Evolutionary conservation across 345 rosid genomes (phyloP), one percentile per base, ranked within the genome.

Genomic region (Citrus inodora): DNA sequence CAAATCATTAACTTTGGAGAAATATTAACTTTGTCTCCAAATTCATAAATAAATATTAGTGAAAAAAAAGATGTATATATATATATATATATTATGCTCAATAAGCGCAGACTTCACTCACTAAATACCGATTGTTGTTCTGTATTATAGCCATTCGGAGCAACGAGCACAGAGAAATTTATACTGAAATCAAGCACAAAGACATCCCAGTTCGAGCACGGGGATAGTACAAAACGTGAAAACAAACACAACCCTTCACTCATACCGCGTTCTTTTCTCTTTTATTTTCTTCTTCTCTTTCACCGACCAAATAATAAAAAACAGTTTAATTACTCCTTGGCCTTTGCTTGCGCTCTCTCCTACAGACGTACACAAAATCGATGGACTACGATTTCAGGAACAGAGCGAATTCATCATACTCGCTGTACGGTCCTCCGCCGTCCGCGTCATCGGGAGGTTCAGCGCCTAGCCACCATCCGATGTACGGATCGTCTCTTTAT

Each of bases 321-420:
- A 13, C 14, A 46, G 10, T 13, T 46, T 46, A 46, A 46, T 11
- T 46, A 3, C 17, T 46, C 17, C 51, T 46, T 13, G 1, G 51
- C 51, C 1, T 16, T 11, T 46, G 17, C 4, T 13, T 13, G 17
- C 51, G 27, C 70, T 6, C n/a, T 37, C n/a, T 19, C 17, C 22
- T 38, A 16, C 19, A 6, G 11, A 5, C 32, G 1, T 5, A 63
- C 19, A 2, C 30, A 21, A 24, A 9, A 74, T 32, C 73, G 25
- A 90, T 88, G 91, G 87, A 83, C 77, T 85, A 88, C 85, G 92
- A 86, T 79, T 88, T 76, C 82, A 83, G 89, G 81, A 92, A 70
- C 86, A 82, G 90, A 79, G 70, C 87, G 7, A 78, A 78, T 59
- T 79, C 89, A n/a, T 81, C 87, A 17, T 85, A 85, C 80, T 88